Evolutionary conservation across 2,329 filamentous ascomycete species (phyloP), one percentile per base, ranked within the genome.

Genomic region (Xylariales sp.): DNA sequence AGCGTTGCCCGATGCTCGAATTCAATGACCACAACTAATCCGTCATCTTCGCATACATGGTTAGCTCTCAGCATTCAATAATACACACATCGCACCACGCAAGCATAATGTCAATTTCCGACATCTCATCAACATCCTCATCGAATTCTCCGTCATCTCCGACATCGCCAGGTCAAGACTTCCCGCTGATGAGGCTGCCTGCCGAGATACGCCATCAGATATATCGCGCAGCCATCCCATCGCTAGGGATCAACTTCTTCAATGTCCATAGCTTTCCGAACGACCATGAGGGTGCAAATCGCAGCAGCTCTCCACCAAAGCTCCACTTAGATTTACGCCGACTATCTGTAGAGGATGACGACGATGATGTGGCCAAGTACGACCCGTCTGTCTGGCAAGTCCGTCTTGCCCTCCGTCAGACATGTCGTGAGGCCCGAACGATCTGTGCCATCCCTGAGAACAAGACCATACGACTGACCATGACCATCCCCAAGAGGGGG

Each of bases 231-330:
- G 57, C 56, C 10, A 33, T 59, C 3, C 53, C 55, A 0, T 38
- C 40, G 1, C 51, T 55, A 2, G 56, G 55, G 19, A 54, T 61
- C 40, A 61, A 60, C 47, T 60, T 60, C 49, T 61, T 61, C 53
- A 61, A 61, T 47, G 46, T 60, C 1, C 59, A 61, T 45, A 47
- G 42, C 40, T 54, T 60, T 44, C 59, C 59, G n/a, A 54, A 57
- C 40, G 57, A 59, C 34, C 57, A 61, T 29, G 24, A 16, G 2
- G 49, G 48, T 12, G 48, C 50, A 14, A 58, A 57, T 46, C 48
- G 53, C 4, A 58, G 54, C 48, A 52, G 42, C 1, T 60, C 57
- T 3, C 58, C 58, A 4, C 47, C 52, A 2, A 55, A 48, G 48
- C 34, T 50, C 3, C 55, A 60, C 31, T 49, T 61, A 9, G 59